Conservation (phyloP, 176 grass and related monocot genomes). For the Pharus latifolius region DNA sequence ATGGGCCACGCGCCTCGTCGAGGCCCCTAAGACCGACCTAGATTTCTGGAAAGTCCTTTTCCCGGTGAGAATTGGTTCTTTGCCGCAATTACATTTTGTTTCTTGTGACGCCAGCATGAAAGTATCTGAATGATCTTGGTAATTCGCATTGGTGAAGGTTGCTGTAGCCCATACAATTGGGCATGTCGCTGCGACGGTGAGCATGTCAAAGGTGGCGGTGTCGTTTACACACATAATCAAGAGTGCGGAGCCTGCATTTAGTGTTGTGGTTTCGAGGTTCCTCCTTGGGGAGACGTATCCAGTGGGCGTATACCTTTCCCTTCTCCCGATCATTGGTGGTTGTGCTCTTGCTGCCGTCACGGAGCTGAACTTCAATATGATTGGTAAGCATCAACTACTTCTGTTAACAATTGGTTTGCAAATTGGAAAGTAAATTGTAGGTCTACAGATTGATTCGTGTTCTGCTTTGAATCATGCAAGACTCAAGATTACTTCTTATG, state of each 20-base stretch:
- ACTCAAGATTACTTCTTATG: neutral
- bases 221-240: conserved; percentile 98
- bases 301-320: conserved; percentile 67
- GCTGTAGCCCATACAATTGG: conserved; percentile 85
- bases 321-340: conserved; percentile 83
- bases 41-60: conserved; percentile 86
- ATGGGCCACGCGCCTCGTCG: conserved; percentile 60
- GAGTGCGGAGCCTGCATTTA: conserved; percentile 91
- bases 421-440: too few species aligned
- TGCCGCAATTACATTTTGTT: neutral
- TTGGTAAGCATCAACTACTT: conserved; percentile 43
- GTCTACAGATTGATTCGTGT: too few species aligned
- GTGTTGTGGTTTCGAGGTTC: conserved; percentile 78
- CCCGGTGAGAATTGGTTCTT: conserved; percentile 46
- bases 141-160: conserved; percentile 46
- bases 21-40: conserved; percentile 69
- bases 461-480: neutral
- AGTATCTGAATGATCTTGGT: conserved; percentile 15
- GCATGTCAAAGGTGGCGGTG: conserved; percentile 96
- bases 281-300: conserved; percentile 80
- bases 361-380: conserved; percentile 89
- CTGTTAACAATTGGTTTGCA: neutral
- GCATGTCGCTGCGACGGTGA: conserved; percentile 86
- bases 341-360: conserved; percentile 79
- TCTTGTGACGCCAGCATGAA: neutral